These are phyloP conservation scores for Herpetomonas muscarum DNA, from an alignment of 208 protist species.

Conservation along the genomic window DNA sequence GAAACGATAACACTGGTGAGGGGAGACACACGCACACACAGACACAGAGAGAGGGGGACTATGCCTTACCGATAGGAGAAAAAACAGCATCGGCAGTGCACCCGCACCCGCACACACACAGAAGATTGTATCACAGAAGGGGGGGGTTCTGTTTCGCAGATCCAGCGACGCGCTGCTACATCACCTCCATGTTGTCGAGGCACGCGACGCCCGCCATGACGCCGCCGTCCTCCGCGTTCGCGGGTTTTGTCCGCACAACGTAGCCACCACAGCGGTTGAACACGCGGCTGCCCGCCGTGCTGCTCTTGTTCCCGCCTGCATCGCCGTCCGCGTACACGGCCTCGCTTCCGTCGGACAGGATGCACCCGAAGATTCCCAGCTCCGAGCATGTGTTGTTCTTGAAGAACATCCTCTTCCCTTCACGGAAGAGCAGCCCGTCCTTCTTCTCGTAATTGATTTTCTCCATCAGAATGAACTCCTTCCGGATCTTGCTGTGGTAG, in stretches of 20 bases:
- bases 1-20: no score
- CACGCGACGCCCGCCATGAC: slow-evolving; percentile 92
- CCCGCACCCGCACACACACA: background rate
- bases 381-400: slow-evolving; percentile 74
- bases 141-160: background rate
- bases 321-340: background rate
- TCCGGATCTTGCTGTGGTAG: slow-evolving; percentile 43
- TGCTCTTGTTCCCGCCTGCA: background rate
- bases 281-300: background rate
- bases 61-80: background rate
- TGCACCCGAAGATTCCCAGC: slow-evolving; percentile 84
- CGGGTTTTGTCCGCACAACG: slow-evolving; percentile 90
- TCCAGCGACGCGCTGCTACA: background rate
- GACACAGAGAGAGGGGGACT: no score
- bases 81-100: background rate
- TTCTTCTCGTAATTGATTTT: slow-evolving; percentile 66
- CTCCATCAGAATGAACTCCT: slow-evolving; percentile 91
- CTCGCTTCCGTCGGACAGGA: slow-evolving; percentile 39
- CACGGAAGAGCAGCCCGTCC: slow-evolving; percentile 50
- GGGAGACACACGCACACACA: no score
- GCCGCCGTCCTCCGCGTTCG: slow-evolving; percentile 89
- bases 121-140: background rate
- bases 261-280: slow-evolving; percentile 80
- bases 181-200: slow-evolving; percentile 72
- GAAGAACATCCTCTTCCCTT: slow-evolving; percentile 46